phyloP scores from a whole-genome alignment of 352 stramenopile genomes.

The Pythium folliculosum region DNA sequence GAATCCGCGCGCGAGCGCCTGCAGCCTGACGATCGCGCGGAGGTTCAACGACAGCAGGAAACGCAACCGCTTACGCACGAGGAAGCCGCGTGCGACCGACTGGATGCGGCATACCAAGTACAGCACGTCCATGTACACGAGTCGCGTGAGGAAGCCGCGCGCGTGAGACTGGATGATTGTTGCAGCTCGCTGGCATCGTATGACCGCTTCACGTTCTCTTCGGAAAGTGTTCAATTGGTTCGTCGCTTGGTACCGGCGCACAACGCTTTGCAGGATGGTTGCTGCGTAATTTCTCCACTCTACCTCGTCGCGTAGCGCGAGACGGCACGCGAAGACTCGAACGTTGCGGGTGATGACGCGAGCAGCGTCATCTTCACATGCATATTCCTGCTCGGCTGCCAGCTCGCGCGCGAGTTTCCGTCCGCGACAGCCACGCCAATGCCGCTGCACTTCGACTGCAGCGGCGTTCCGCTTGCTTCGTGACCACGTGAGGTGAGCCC shows the following conservation, averaged over 20 bases:
- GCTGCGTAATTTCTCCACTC: constrained; percentile 37
- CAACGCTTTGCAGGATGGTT: constrained; percentile 45
- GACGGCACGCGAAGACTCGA: constrained; percentile 35
- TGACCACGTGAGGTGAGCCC: constrained; percentile 26
- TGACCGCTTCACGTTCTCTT: constrained; percentile 12
- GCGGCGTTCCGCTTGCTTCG: constrained; percentile 30
- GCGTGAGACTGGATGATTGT: constrained; percentile 56
- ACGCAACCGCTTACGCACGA: constrained; percentile 55
- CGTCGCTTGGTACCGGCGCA: constrained; percentile 36
- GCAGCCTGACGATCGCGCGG: constrained; percentile 45
- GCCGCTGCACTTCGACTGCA: constrained; percentile 43
- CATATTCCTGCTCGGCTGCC: constrained; percentile 23
- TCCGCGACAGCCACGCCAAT: constrained; percentile 39
- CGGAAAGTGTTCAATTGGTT: constrained; percentile 21
- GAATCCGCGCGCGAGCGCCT: constrained; percentile 32
- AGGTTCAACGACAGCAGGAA: constrained; percentile 52
- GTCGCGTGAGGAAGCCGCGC: constrained; percentile 57
- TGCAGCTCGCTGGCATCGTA: constrained; percentile 34
- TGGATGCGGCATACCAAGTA: constrained; percentile 82
- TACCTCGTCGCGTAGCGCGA: constrained; percentile 31
- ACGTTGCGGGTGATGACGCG: constrained; percentile 45
- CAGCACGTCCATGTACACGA: constrained; percentile 84
- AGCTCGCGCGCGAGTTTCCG: constrained; percentile 25
- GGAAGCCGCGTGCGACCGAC: constrained; percentile 59
- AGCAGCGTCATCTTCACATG: constrained; percentile 32